Conservation (phyloP, 768 basidiomycete genomes). For the Tricholoma sp. region DNA sequence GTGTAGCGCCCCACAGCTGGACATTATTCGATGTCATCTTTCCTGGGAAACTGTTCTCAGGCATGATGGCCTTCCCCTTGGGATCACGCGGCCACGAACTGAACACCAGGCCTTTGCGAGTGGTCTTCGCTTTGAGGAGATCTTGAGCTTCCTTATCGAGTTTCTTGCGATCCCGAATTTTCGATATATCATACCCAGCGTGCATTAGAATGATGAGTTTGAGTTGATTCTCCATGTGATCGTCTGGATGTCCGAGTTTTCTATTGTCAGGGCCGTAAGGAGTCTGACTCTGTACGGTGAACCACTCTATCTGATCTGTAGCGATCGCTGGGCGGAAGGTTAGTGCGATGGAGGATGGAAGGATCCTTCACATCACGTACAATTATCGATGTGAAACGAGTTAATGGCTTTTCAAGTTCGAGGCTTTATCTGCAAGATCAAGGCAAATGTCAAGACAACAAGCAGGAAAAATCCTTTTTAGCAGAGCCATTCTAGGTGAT, state of each 20-base stretch:
- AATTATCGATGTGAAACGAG: too few relatives aligned
- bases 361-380: too few relatives aligned
- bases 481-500: too few relatives aligned
- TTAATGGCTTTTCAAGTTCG: too few relatives aligned
- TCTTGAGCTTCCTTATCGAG: background rate
- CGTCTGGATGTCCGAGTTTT: background rate
- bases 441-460: too few relatives aligned
- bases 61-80: slow-evolving; percentile 8
- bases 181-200: background rate
- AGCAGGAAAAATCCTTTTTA: too few relatives aligned
- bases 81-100: slow-evolving; percentile 12
- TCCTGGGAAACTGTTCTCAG: slow-evolving; percentile 13
- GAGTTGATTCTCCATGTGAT: background rate
- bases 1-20: slow-evolving; percentile 37
- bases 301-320: too few relatives aligned
- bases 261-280: too few relatives aligned
- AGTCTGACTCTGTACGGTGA: too few relatives aligned
- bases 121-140: background rate
- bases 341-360: too few relatives aligned
- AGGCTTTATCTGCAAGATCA: too few relatives aligned
- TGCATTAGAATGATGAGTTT: background rate
- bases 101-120: slow-evolving; percentile 2
- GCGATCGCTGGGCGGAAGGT: too few relatives aligned
- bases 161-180: background rate
- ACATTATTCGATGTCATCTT: slow-evolving; percentile 27